Conservation (phyloP, 805 yeast species). For the Kuraishia capsulata region DNA sequence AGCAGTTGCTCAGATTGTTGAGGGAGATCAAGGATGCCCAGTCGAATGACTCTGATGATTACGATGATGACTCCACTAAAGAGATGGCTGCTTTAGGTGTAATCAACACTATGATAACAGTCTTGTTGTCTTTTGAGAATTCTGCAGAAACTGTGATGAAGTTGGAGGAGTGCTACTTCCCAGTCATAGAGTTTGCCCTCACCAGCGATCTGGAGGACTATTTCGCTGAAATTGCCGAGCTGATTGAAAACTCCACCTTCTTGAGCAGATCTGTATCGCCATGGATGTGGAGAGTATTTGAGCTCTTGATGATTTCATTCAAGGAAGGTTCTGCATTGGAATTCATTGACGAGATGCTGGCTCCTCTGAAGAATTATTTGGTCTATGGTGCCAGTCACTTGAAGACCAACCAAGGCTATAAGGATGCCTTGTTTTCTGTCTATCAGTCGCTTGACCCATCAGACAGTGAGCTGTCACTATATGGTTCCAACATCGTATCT, state of each 20-base stretch:
- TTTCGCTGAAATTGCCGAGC: conserved; percentile 72
- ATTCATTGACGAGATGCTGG: conserved; percentile 68
- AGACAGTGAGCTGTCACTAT: conserved; percentile 33
- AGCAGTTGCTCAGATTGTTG: conserved; percentile 68
- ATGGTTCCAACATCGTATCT: conserved; percentile 47
- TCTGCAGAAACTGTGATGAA: conserved; percentile 58
- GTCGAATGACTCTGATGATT: conserved; percentile 39
- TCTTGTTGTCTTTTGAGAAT: conserved; percentile 79
- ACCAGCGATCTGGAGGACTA: conserved; percentile 65
- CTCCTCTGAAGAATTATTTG: conserved; percentile 67
- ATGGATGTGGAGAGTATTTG: conserved; percentile 67
- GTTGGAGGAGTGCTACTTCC: conserved; percentile 67
- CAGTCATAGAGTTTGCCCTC: conserved; percentile 64
- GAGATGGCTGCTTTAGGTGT: conserved; percentile 82
- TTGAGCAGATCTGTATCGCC: conserved; percentile 53
- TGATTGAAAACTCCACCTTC: conserved; percentile 70
- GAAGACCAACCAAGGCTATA: conserved; percentile 33
- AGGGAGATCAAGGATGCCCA: conserved; percentile 57
- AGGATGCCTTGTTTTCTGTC: conserved; percentile 31
- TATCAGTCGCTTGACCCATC: conserved; percentile 31
- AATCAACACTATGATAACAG: conserved; percentile 78
- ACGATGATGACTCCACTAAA: conserved; percentile 49
- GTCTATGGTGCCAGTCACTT: conserved; percentile 44
- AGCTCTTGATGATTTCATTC: conserved; percentile 28
- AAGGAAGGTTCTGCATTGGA: conserved; percentile 43